phyloP scores from a whole-genome alignment of 768 basidiomycete genomes.

The Termitomyces sp. region DNA sequence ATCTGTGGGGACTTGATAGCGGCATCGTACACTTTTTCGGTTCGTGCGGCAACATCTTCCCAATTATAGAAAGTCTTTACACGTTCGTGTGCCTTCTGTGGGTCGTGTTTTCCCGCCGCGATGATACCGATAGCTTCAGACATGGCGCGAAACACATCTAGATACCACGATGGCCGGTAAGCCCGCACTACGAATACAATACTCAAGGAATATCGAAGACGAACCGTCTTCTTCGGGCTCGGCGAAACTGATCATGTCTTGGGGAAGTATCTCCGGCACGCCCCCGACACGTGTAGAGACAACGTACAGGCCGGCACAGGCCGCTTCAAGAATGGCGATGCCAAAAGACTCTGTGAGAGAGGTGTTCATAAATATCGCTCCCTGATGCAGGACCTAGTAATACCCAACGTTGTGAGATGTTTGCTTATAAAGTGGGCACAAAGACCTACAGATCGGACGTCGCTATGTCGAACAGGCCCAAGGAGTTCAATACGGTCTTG shows the following conservation, averaged over 20 bases:
- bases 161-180: not conserved
- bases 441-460: constrained; percentile 76
- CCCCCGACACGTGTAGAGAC: constrained; percentile 94
- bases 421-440: not conserved
- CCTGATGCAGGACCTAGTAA: constrained; percentile 72
- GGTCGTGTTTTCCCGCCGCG: constrained; percentile 63
- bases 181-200: not conserved
- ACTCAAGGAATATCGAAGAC: constrained; percentile 12
- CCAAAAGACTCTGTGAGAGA: constrained; percentile 96
- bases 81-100: constrained; percentile 67
- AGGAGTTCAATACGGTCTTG: constrained; percentile 92
- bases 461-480: constrained; percentile 72
- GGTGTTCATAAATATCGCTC: constrained; percentile 91
- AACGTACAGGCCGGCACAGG: constrained; percentile 90
- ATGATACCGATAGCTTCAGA: constrained; percentile 76
- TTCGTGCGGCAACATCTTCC: constrained; percentile 72
- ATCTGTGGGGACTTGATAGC: constrained; percentile 58
- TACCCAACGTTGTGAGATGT: not conserved
- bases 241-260: constrained; percentile 94
- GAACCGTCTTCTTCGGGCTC: constrained; percentile 90
- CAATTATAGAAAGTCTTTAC: constrained; percentile 86
- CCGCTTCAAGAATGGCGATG: constrained; percentile 96
- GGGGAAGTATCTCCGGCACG: constrained; percentile 90
- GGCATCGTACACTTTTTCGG: constrained; percentile 75
- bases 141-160: constrained; percentile 84